Conservation (phyloP, 257 asterid species). For the Rhazya stricta region DNA sequence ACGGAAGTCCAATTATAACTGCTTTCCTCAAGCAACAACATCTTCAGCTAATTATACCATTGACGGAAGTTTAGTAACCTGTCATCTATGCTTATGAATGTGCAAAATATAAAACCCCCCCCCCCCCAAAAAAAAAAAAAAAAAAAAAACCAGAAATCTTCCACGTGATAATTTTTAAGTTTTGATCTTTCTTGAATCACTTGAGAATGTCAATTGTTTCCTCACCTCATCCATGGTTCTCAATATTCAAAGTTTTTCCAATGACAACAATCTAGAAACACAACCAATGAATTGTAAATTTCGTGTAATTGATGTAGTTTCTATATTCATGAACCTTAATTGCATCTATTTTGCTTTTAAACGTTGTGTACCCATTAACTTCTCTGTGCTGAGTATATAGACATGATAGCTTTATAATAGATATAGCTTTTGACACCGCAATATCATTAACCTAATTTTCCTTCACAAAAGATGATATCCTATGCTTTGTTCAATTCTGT, state of each 20-base stretch:
- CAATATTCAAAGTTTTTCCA: neutral
- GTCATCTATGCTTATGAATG: neutral
- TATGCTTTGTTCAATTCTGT: neutral
- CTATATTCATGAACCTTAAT: neutral
- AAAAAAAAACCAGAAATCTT: neutral
- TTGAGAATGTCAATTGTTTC: neutral
- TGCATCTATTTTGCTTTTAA: neutral
- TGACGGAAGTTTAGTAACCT: neutral
- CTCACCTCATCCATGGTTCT: neutral
- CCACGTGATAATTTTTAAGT: neutral
- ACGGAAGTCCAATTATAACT: neutral
- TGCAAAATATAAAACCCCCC: neutral
- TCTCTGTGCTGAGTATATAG: neutral
- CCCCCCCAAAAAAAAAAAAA: too few relatives aligned
- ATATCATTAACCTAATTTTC: neutral
- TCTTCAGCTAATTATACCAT: neutral
- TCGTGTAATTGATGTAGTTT: neutral
- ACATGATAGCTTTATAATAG: neutral
- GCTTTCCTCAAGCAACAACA: neutral
- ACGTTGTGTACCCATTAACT: neutral
- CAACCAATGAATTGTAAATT: neutral
- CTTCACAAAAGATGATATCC: neutral
- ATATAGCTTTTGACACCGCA: neutral
- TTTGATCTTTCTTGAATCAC: neutral
- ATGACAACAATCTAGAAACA: neutral